Evolutionary conservation across 805 yeast genomes (phyloP).

Genomic region (Middelhovenomyces tepae): DNA sequence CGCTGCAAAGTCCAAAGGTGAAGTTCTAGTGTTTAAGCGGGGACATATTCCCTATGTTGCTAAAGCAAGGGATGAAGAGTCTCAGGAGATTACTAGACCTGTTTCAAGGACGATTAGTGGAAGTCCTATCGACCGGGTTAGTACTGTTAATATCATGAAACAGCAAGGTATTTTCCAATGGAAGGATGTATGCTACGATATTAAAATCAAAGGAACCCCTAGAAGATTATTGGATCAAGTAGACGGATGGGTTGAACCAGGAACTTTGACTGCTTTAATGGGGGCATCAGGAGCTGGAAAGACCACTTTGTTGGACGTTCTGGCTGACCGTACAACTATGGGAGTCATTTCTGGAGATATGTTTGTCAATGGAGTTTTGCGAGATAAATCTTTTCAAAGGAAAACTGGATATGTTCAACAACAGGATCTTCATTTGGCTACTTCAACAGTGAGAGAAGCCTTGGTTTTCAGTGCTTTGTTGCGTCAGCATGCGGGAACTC

Average conservation of each 20-base stretch:
- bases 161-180: conserved; percentile 51
- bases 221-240: conserved; percentile 55
- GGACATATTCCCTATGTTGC: too few species aligned
- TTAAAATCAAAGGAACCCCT: conserved; percentile 46
- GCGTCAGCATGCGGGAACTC: conserved; percentile 50
- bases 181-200: conserved; percentile 66
- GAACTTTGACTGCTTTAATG: conserved; percentile 70
- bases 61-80: conserved; percentile 9
- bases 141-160: conserved; percentile 10
- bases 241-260: conserved; percentile 80
- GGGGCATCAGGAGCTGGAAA: conserved; percentile 81
- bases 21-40: conserved; percentile 45
- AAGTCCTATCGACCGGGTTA: conserved; percentile 6
- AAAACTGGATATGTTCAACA: conserved; percentile 70
- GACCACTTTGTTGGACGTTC: conserved; percentile 61
- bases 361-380: conserved; percentile 53
- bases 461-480: conserved; percentile 55
- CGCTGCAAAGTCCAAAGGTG: conserved; percentile 41
- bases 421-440: conserved; percentile 60
- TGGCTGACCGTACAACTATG: conserved; percentile 60
- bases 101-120: conserved; percentile 7
- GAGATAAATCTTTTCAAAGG: conserved; percentile 55
- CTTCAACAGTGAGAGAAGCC: conserved; percentile 67
- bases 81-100: neutral
- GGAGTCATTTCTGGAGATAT: conserved; percentile 65